Base-by-base conservation (phyloP, 2,329 filamentous ascomycete species). In the Calycina herbarum region DNA sequence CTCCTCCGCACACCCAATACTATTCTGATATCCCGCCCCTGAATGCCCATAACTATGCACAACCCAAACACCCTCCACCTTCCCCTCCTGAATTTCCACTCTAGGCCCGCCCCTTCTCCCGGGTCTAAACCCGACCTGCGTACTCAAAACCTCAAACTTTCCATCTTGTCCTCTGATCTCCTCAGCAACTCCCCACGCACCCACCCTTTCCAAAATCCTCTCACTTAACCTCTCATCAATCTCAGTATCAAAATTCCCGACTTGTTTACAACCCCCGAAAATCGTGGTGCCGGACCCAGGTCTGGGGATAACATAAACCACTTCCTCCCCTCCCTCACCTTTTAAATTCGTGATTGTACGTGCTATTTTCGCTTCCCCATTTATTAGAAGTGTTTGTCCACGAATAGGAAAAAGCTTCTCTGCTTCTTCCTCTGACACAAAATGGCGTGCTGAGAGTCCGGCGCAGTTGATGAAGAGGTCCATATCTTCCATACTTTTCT, bases 41-140 rank as follows among this genome's bases (percentile, higher is more conserved):
- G 76, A 78, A 78, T 82, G 79, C 13, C 81, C 81, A 77, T 82
- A 83, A 61, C 76, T 73, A 77, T 82, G 81, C 45, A 82, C 77
- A 10, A 82, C 74, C 63, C 68, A 72, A 70, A 69, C 69, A 3
- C 70, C 73, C 13, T 75, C 72, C 10, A 68, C 56, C 27, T 69
- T 71, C 67, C 68, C 60, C 13, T 67, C 67, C 69, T 82, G 80
- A 57, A 72, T 67, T 71, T 82, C 80, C 15, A 81, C 72, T 68
- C 80, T 79, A 63, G 77, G 72, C 1, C 80, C 80, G 5, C 79
- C 79, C 56, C 72, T 73, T 70, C 80, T 76, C n/a, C 74, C 78
- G 10, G 81, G 80, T 66, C 80, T 76, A 42, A 82, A 69, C 2
- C 81, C 80, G 61, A 78, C 79, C 67, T 79, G 77, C 60, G 75